Evolutionary conservation across 805 yeast genomes (phyloP), one percentile per base, ranked within the genome.

Genomic region (Ogataea methylovora): DNA sequence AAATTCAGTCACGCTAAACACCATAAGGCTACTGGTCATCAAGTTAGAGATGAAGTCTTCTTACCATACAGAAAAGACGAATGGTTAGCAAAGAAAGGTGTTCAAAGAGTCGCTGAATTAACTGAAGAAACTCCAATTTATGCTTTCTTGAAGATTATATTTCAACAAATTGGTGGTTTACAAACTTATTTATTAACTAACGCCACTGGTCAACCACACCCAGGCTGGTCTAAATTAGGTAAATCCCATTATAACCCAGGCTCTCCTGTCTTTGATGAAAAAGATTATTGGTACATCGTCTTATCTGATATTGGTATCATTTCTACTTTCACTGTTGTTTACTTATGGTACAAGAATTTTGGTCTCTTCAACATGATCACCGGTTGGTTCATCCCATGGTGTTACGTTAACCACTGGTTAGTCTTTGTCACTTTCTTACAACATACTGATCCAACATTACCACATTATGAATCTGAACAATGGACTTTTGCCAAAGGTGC

Each of bases 401-500:
- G 66, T 30, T 69, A 69, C 65, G 77, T 73, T 33, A 75, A 75
- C 61, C 79, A 75, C 52, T 75, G 82, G 82, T 63, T 75, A 49
- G 81, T 75, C 25, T 70, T 75, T 46, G 72, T 75, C 42, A 75
- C 82, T 14, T 75, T 63, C 56, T 63, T 75, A 45, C 82, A 75
- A 58, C 82, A 75, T 55, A 69, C 80, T 14, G 79, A 73, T 51
- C 69, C 76, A 32, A 53, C 67, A 2, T 61, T 73, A 67, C 79
- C 81, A 26, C 82, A 75, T 51, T 75, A 75, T 54, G 69, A 65
- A 30, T 69, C 65, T 34, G 48, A 53, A 13, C 69, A 72, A 56
- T 75, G 82, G 82, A 74, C 68, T 38, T 75, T 75, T 45, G 80
- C 80, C 37, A 63, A 76, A 49, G 82, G 82, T 53, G 79, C 82